Evolutionary conservation across 2,329 filamentous ascomycete genomes (phyloP).

Genomic region (Onygenales sp.): DNA sequence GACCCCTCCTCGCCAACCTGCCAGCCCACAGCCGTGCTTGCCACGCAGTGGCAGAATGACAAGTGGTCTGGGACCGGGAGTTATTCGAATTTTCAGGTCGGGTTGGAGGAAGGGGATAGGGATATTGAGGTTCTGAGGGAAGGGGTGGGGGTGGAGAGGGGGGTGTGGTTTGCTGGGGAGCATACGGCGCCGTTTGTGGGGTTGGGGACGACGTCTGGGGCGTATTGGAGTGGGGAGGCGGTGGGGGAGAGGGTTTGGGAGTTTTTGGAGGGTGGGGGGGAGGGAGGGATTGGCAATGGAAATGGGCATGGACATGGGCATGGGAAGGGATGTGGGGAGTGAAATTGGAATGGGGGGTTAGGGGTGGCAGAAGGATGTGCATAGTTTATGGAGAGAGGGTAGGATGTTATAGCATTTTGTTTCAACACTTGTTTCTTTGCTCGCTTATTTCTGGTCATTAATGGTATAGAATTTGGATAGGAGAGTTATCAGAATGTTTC

Average conservation of each 20-base stretch:
- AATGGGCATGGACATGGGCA: background rate
- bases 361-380: background rate
- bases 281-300: background rate
- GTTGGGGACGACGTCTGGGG: slow-evolving; percentile 78
- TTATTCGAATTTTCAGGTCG: slow-evolving; percentile 78
- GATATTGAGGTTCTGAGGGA: slow-evolving; percentile 56
- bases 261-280: background rate
- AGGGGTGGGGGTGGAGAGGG: slow-evolving; percentile 44
- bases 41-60: slow-evolving; percentile 71
- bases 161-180: slow-evolving; percentile 81
- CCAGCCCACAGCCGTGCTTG: slow-evolving; percentile 52
- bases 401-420: background rate
- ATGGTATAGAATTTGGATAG: background rate
- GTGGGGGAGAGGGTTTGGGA: slow-evolving; percentile 50
- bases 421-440: background rate
- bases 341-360: background rate
- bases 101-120: slow-evolving; percentile 57
- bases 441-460: background rate
- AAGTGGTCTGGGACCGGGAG: slow-evolving; percentile 71
- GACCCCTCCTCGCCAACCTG: slow-evolving; percentile 45
- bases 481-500: no score
- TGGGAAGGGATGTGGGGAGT: background rate
- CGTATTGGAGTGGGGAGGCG: slow-evolving; percentile 82
- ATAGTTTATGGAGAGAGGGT: no score
- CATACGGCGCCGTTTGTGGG: slow-evolving; percentile 87